These are phyloP conservation scores for Termitomyces sp. DNA, from an alignment of 768 basidiomycete genomes.

Conservation along the genomic window DNA sequence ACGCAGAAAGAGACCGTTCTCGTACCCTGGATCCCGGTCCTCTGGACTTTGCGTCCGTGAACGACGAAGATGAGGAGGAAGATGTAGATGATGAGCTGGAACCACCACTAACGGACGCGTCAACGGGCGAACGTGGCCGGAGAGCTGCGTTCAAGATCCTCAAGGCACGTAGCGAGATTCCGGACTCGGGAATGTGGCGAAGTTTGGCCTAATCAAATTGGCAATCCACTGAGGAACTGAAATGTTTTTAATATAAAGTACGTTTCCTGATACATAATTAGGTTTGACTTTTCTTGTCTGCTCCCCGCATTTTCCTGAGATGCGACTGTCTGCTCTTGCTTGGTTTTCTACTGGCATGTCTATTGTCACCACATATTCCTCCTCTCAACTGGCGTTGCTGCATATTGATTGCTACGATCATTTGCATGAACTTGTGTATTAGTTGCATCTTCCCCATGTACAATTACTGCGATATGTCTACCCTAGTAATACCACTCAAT, in stretches of 20 bases:
- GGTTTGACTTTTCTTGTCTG: constrained; percentile 14
- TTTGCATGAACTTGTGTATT: constrained; percentile 9
- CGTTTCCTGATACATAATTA: constrained; percentile 18
- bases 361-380: constrained; percentile 2
- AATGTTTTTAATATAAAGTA: constrained; percentile 12
- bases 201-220: constrained; percentile 50
- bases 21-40: constrained; percentile 68
- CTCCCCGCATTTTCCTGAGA: neutral
- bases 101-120: constrained; percentile 17
- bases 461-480: constrained; percentile 6
- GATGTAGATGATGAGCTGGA: constrained; percentile 15
- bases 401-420: constrained; percentile 2
- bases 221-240: neutral
- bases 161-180: constrained; percentile 63
- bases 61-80: constrained; percentile 42
- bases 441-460: constrained; percentile 7
- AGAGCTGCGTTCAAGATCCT: constrained; percentile 65
- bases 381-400: neutral
- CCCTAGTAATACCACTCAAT: constrained; percentile 10
- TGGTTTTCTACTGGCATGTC: constrained; percentile 10
- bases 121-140: constrained; percentile 45
- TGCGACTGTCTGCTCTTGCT: constrained; percentile 8
- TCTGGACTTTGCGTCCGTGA: constrained; percentile 53
- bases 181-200: constrained; percentile 77
- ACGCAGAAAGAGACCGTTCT: constrained; percentile 64